Percentiles rank a stretch among this genome's conserved stretches.
phyloP scores from a whole-genome alignment of 129 eudicot species.

The Solidago caesia region DNA sequence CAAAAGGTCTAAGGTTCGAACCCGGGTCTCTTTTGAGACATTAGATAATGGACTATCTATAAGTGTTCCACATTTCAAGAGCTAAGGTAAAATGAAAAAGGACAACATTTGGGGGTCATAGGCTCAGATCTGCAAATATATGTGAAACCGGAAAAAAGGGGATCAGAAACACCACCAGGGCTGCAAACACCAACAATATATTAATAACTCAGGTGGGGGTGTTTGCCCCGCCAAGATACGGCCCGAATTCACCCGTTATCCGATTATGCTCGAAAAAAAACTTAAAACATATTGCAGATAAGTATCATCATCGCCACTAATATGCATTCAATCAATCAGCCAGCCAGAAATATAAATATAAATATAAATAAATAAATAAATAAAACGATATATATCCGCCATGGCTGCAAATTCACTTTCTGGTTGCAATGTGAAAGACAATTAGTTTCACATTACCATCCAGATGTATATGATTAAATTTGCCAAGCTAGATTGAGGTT shows the following conservation, averaged over 20 bases:
- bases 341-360: too few species aligned
- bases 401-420: slow-evolving; percentile 19
- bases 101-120: too few species aligned
- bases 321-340: background rate
- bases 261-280: slow-evolving; percentile 20
- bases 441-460: background rate
- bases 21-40: too few species aligned
- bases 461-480: background rate
- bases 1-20: too few species aligned
- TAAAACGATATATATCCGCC: background rate
- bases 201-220: background rate
- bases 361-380: too few species aligned
- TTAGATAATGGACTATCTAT: too few species aligned
- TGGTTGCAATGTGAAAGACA: background rate
- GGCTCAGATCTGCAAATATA: slow-evolving; percentile 15
- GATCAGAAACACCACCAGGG: slow-evolving; percentile 21
- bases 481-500: background rate
- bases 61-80: too few species aligned
- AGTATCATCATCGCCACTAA: slow-evolving; percentile 10
- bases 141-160: background rate
- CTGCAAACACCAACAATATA: slow-evolving; percentile 3
- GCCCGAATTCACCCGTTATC: slow-evolving; percentile 17
- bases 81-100: too few species aligned
- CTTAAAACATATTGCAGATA: background rate
- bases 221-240: slow-evolving; percentile 27